A percentile compares a stretch with the other conserved stretches of the same genome.
Conservation (phyloP, 768 basidiomycete species). For the Tubosaeta sp. region DNA sequence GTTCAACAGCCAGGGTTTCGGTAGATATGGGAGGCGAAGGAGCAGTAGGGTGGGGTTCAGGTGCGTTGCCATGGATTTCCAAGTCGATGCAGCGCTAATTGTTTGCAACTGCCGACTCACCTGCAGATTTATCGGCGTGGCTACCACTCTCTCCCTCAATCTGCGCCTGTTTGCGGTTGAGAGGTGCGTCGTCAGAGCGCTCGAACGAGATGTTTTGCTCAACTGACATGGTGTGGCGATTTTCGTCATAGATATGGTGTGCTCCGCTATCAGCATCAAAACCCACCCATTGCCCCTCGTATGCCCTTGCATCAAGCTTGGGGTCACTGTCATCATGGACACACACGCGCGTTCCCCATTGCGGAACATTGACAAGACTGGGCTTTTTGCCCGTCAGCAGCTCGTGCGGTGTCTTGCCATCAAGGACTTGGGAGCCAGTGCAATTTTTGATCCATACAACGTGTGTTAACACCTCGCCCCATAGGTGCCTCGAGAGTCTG, state of each 20-base stretch:
- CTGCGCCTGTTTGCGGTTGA: not conserved
- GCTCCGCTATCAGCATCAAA: not conserved
- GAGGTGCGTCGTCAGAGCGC: not conserved
- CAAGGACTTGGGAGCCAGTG: not conserved
- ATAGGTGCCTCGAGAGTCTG: not conserved
- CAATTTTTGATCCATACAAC: conserved; percentile 4
- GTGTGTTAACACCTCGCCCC: conserved; percentile 1
- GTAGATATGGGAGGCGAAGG: not conserved
- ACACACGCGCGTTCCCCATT: not conserved
- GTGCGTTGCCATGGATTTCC: too few relatives aligned
- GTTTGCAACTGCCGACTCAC: too few relatives aligned
- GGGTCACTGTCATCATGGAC: not conserved
- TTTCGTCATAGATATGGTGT: not conserved
- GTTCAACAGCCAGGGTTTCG: not conserved
- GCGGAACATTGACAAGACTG: not conserved
- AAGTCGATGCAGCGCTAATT: too few relatives aligned
- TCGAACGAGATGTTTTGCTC: not conserved
- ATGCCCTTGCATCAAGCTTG: not conserved
- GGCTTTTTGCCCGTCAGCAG: not conserved
- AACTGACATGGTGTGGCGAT: not conserved
- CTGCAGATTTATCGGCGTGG: too few relatives aligned
- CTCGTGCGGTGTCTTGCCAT: not conserved
- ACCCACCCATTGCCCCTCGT: not conserved
- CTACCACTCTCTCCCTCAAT: not conserved
- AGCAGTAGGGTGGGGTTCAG: too few relatives aligned